Evolutionary conservation across 2,329 filamentous ascomycete genomes (phyloP).

Genomic region (Thelonectria rubi): DNA sequence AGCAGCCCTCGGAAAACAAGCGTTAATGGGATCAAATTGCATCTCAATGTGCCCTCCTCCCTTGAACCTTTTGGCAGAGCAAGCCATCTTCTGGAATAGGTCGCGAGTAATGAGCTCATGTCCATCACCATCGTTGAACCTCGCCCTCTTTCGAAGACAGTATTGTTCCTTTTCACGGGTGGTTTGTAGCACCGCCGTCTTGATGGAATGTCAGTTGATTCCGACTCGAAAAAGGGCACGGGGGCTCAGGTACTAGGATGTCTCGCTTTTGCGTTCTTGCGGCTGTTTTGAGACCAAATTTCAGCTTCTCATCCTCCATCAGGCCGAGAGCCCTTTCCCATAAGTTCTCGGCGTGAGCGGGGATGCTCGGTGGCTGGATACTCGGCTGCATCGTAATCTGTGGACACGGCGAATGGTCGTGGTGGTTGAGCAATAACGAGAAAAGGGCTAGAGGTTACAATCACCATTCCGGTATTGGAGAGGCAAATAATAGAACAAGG

Average conservation of each 20-base stretch:
- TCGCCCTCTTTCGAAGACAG: slow-evolving; percentile 2
- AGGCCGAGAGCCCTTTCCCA: background rate
- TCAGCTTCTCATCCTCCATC: background rate
- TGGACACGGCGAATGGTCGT: too few species aligned
- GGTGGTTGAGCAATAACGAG: too few species aligned
- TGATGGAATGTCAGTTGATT: background rate
- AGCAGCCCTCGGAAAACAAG: slow-evolving; percentile 1
- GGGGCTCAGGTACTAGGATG: background rate
- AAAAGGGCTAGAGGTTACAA: too few species aligned
- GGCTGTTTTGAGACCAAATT: background rate
- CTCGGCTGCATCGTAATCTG: too few species aligned
- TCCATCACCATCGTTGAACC: background rate
- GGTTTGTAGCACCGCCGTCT: slow-evolving; percentile 1
- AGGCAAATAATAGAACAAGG: too few species aligned
- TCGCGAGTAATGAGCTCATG: background rate
- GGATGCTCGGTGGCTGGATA: too few species aligned
- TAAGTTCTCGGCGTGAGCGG: background rate
- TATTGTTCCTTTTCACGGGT: background rate
- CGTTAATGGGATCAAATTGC: background rate
- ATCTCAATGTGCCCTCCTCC: background rate
- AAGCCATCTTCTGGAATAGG: slow-evolving; percentile 1
- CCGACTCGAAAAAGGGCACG: too few species aligned
- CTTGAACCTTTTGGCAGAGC: background rate
- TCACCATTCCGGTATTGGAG: too few species aligned
- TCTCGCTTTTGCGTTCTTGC: background rate